Conservation (phyloP, 1,139 yeast genomes). For the Suhomyces chickasaworum region DNA sequence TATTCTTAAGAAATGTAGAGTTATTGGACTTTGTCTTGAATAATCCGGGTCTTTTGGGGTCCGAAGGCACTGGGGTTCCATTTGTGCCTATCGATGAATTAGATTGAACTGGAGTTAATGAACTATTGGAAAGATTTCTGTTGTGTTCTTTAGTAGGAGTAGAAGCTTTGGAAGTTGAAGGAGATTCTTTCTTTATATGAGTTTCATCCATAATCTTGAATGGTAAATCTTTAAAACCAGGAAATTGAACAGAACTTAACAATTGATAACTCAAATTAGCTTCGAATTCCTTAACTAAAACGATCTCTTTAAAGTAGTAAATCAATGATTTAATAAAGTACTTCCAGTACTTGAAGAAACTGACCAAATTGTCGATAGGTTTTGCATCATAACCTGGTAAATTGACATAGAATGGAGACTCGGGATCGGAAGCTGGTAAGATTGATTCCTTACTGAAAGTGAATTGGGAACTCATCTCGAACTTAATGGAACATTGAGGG, state of each 20-base stretch:
- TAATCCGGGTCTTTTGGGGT: slow-evolving; percentile 32
- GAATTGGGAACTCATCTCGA: slow-evolving; percentile 11
- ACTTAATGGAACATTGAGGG: neutral
- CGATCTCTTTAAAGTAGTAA: slow-evolving; percentile 61
- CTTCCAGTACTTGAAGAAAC: slow-evolving; percentile 70
- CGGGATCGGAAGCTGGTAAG: slow-evolving; percentile 37
- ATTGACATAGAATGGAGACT: slow-evolving; percentile 44
- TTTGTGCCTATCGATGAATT: slow-evolving; percentile 3
- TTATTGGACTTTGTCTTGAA: slow-evolving; percentile 37
- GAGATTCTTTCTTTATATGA: slow-evolving; percentile 5
- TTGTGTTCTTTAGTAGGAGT: slow-evolving; percentile 18
- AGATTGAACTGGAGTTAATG: slow-evolving; percentile 5
- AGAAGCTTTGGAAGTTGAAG: slow-evolving; percentile 9
- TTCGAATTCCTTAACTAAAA: slow-evolving; percentile 68
- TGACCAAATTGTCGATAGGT: slow-evolving; percentile 54
- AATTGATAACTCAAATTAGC: slow-evolving; percentile 65
- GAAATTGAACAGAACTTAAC: slow-evolving; percentile 60
- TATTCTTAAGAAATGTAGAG: slow-evolving; percentile 22
- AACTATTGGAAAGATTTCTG: slow-evolving; percentile 7
- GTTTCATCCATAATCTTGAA: slow-evolving; percentile 19
- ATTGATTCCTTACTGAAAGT: slow-evolving; percentile 34
- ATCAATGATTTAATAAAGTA: slow-evolving; percentile 64
- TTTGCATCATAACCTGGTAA: slow-evolving; percentile 42
- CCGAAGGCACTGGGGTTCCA: slow-evolving; percentile 4
- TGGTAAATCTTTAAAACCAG: slow-evolving; percentile 46